Evolutionary conservation across 2,329 filamentous ascomycete genomes (phyloP).

Genomic region (Penicillium sp.): DNA sequence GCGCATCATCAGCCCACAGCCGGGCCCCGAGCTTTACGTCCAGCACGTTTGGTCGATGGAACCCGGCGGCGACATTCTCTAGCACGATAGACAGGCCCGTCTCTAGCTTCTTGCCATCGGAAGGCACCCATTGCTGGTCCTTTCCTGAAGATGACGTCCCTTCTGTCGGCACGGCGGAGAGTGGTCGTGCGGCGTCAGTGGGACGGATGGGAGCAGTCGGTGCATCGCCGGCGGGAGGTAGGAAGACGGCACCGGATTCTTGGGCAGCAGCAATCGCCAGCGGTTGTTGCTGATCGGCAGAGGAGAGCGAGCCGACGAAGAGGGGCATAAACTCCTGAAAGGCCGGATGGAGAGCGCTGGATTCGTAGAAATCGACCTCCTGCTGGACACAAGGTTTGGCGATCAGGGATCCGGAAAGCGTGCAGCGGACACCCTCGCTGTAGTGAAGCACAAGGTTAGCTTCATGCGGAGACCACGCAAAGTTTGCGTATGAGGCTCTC

Average conservation of each 20-base stretch:
- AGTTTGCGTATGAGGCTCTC: not conserved
- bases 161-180: conserved; percentile 30
- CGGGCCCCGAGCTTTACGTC: conserved; percentile 88
- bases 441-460: conserved; percentile 7
- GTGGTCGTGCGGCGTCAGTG: conserved; percentile 13
- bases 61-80: conserved; percentile 79
- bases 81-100: conserved; percentile 81
- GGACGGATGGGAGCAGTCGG: conserved; percentile 8
- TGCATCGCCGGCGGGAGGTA: conserved; percentile 24
- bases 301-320: conserved; percentile 74
- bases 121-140: conserved; percentile 44
- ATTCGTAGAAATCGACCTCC: conserved; percentile 89
- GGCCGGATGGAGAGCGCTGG: conserved; percentile 64
- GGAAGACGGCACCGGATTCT: conserved; percentile 40
- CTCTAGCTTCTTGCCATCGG: conserved; percentile 63
- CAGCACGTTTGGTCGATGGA: conserved; percentile 80
- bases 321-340: conserved; percentile 80
- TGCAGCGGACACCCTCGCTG: conserved; percentile 87
- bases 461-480: not conserved
- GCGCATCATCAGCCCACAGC: conserved; percentile 75
- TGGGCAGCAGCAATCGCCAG: conserved; percentile 50
- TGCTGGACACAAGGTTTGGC: conserved; percentile 88
- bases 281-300: conserved; percentile 55
- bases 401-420: conserved; percentile 77
- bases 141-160: conserved; percentile 19